Conservation (phyloP, 208 protist genomes). For the Leishmania guyanensis region DNA sequence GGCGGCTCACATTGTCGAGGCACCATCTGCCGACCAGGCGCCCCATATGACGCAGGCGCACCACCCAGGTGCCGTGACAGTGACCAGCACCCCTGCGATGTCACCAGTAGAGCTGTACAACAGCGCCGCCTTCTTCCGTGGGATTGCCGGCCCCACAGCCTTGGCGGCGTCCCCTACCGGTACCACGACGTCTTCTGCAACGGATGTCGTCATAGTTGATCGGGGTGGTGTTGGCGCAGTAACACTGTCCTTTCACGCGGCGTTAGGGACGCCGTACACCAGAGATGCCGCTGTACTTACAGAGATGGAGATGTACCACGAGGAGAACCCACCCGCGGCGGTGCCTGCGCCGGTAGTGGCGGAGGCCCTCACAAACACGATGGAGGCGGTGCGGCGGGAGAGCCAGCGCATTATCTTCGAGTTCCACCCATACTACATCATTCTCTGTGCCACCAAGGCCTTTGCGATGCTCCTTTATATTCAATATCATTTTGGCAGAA, state of each 20-base stretch:
- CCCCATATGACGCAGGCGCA: constrained; percentile 22
- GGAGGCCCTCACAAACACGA: constrained; percentile 41
- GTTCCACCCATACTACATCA: constrained; percentile 61
- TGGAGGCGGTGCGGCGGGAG: constrained; percentile 41
- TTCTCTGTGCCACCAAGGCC: constrained; percentile 50
- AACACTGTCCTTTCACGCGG: too few species aligned
- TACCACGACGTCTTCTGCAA: background rate
- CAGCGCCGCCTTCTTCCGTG: constrained; percentile 34
- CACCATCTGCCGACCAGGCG: constrained; percentile 18
- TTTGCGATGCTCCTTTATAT: constrained; percentile 59
- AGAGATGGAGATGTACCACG: constrained; percentile 15
- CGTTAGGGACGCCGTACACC: background rate
- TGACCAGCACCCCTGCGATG: constrained; percentile 1
- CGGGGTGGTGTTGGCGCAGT: too few species aligned
- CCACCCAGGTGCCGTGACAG: constrained; percentile 16
- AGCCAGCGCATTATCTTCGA: constrained; percentile 54
- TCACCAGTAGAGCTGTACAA: constrained; percentile 24
- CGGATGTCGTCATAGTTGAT: constrained; percentile 1
- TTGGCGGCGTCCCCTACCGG: background rate
- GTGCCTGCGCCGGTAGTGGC: constrained; percentile 47
- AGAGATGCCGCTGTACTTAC: background rate
- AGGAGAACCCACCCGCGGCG: constrained; percentile 27
- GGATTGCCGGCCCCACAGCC: constrained; percentile 12
- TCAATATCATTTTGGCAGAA: constrained; percentile 58
- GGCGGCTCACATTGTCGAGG: constrained; percentile 39